These are phyloP conservation scores for Penicillium silybi DNA, from an alignment of 495 filamentous ascomycete genomes.

Conservation along the genomic window DNA sequence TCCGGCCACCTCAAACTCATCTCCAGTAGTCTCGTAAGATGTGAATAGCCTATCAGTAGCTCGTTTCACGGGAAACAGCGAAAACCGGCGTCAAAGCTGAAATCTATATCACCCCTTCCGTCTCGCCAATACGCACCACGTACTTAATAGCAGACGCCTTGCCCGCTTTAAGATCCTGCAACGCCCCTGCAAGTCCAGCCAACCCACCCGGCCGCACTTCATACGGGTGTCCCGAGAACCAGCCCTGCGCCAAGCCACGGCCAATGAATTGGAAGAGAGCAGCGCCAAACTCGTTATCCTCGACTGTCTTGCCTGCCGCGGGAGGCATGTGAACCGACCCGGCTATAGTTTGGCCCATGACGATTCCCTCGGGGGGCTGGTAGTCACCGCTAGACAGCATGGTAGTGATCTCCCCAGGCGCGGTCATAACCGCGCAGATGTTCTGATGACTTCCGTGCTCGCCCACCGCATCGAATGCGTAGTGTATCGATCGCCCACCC, in stretches of 20 bases:
- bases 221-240: slow-evolving; percentile 58
- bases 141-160: slow-evolving; percentile 68
- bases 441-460: slow-evolving; percentile 46
- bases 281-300: slow-evolving; percentile 53
- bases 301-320: slow-evolving; percentile 10
- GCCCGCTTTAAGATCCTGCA: slow-evolving; percentile 58
- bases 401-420: slow-evolving; percentile 47
- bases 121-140: slow-evolving; percentile 64
- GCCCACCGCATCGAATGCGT: slow-evolving; percentile 60
- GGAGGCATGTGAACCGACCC: slow-evolving; percentile 12
- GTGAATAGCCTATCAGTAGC: no score
- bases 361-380: slow-evolving; percentile 22
- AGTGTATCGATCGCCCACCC: slow-evolving; percentile 16
- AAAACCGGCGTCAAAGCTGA: no score
- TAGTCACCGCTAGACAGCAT: slow-evolving; percentile 45
- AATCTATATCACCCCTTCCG: slow-evolving; percentile 23
- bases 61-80: no score
- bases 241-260: slow-evolving; percentile 51
- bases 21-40: background rate
- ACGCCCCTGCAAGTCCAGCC: slow-evolving; percentile 49
- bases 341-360: slow-evolving; percentile 9
- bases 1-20: slow-evolving; percentile 40
- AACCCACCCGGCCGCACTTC: slow-evolving; percentile 60
- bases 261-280: slow-evolving; percentile 53
- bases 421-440: slow-evolving; percentile 18